Conservation (phyloP, 2,329 filamentous ascomycete genomes). For the Sporothrix schenckii region DNA sequence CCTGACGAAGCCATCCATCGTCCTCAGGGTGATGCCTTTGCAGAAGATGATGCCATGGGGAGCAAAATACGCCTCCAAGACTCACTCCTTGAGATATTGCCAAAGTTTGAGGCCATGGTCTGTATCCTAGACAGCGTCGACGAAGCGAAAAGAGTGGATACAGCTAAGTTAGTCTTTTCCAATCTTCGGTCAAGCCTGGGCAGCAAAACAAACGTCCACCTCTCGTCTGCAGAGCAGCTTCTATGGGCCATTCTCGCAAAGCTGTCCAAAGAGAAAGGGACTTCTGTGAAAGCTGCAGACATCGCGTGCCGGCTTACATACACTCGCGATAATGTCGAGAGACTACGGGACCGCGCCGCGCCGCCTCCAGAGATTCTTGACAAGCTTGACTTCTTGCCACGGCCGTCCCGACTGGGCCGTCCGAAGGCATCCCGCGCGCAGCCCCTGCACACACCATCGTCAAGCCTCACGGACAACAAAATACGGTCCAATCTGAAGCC, state of each 20-base stretch:
- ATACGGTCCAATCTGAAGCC: not conserved
- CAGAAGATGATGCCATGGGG: not conserved
- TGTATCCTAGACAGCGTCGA: conserved; percentile 10
- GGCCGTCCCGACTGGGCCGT: not conserved
- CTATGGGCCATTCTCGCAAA: not conserved
- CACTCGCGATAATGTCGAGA: not conserved
- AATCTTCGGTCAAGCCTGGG: not conserved
- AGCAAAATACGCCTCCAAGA: not conserved
- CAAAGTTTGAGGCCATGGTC: conserved; percentile 24
- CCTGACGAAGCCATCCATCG: not conserved
- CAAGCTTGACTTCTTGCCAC: conserved; percentile 8
- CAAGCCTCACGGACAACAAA: not conserved
- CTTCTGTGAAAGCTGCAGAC: not conserved
- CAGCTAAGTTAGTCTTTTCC: conserved; percentile 10
- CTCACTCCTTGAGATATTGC: conserved; percentile 22
- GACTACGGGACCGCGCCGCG: not conserved
- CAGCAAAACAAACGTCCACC: not conserved
- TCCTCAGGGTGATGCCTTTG: not conserved
- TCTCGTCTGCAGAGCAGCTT: conserved; percentile 19
- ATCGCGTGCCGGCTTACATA: not conserved
- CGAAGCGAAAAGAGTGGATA: conserved; percentile 3
- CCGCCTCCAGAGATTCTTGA: conserved; percentile 4
- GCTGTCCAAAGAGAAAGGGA: not conserved
- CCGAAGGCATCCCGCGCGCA: not conserved
- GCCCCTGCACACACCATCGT: not conserved